Percentiles rank a stretch among this genome's conserved stretches.
phyloP scores from a whole-genome alignment of 2,329 filamentous ascomycete species.

The Alternaria postmessia region DNA sequence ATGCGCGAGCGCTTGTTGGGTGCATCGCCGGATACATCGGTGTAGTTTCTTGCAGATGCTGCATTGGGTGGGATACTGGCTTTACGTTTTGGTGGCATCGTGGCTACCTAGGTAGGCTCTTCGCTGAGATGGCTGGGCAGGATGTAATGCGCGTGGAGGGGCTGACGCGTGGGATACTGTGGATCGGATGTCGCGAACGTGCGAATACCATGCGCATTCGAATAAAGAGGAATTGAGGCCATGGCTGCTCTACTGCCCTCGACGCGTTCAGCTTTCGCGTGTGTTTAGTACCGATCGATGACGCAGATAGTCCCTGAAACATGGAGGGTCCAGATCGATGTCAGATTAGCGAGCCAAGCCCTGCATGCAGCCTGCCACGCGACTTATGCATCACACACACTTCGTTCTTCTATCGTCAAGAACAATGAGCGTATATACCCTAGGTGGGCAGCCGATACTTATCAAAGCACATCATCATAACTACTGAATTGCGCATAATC shows the following conservation, averaged over 20 bases:
- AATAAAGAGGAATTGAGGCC: neutral
- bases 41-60: slow-evolving; percentile 42
- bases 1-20: slow-evolving; percentile 50
- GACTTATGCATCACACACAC: neutral
- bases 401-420: neutral
- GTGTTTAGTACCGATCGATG: slow-evolving; percentile 34
- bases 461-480: too few relatives aligned
- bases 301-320: slow-evolving; percentile 39
- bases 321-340: slow-evolving; percentile 29
- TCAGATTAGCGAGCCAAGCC: slow-evolving; percentile 33
- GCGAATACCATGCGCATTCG: neutral
- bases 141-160: neutral
- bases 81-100: slow-evolving; percentile 33
- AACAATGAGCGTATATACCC: too few relatives aligned
- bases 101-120: neutral
- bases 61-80: slow-evolving; percentile 43
- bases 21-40: slow-evolving; percentile 42
- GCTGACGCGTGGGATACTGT: neutral
- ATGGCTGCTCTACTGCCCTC: neutral
- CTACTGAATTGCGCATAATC: too few relatives aligned
- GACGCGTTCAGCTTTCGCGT: slow-evolving; percentile 28
- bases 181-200: neutral
- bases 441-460: too few relatives aligned
- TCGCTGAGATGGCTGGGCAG: neutral
- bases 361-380: neutral